A percentile compares a stretch with the other conserved stretches of the same genome.
phyloP scores from a whole-genome alignment of 225 moss, liverwort and hornwort genomes.

The Physcomitrellopsis africana region DNA sequence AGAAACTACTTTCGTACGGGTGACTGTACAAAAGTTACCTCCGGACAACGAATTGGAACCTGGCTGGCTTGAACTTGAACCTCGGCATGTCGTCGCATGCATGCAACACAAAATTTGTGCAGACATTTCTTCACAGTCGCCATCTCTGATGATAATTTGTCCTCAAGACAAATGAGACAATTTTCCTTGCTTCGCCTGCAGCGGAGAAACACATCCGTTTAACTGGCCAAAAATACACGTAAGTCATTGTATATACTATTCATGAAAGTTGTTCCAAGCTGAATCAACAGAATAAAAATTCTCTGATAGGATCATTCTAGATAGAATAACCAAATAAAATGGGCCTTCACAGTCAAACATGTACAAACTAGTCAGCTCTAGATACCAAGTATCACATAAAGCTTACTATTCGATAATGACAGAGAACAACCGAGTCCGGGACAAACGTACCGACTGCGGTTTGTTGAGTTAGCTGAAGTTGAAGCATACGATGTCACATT shows the following conservation, averaged over 20 bases:
- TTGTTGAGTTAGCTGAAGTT: slow-evolving; percentile 34
- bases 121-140: slow-evolving; percentile 60
- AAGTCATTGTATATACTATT: neutral
- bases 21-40: slow-evolving; percentile 35
- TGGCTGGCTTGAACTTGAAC: slow-evolving; percentile 78
- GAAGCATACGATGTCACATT: slow-evolving; percentile 27
- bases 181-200: slow-evolving; percentile 54
- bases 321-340: neutral
- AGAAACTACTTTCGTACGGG: neutral
- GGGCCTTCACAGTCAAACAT: neutral
- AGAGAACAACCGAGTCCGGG: slow-evolving; percentile 12
- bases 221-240: neutral
- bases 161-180: slow-evolving; percentile 83
- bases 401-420: neutral
- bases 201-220: slow-evolving; percentile 6
- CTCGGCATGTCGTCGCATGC: slow-evolving; percentile 77
- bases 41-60: slow-evolving; percentile 86
- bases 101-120: slow-evolving; percentile 71
- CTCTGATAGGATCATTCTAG: neutral
- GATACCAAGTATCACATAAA: neutral
- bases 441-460: slow-evolving; percentile 34
- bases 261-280: neutral
- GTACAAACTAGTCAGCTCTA: neutral
- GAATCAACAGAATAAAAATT: neutral
- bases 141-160: slow-evolving; percentile 53